Base-by-base conservation (phyloP, 495 filamentous ascomycete genomes). In the Jackrogersella multiformis region DNA sequence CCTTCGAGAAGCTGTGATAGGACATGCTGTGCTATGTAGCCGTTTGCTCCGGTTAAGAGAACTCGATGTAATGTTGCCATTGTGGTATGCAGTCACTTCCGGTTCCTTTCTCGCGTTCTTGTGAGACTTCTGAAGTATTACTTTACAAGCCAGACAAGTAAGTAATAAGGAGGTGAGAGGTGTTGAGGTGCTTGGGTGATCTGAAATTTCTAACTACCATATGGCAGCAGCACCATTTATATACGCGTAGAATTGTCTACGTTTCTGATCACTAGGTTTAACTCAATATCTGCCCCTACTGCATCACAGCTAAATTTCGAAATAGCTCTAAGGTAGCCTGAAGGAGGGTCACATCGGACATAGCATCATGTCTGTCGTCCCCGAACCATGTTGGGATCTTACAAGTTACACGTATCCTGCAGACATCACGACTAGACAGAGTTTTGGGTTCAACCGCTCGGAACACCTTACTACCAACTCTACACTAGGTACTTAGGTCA, bases 31-130 rank as follows among this genome's bases (percentile, higher is more conserved):
- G 82, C 87, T 44, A 89, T 67, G 70, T 82, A 89, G 8, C 87
- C 87, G 51, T 84, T 87, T 10, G 80, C 86, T 64, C 87, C 87
- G 6, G 87, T 88, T 45, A 89, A 59, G n/a, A 88, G 79, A 44
- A 88, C 71, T 23, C 70, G 52, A 35, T 61, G 60, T 16, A 44
- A 58, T 21, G 41, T 53, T 32, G 55, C 42, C 66, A 69, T 65
- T 32, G 23, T 18, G n/a, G 34, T n/a, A 4, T 41, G n/a, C n/a
- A n/a, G n/a, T n/a, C n/a, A n/a, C n/a, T n/a, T 32, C 21, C 21
- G 2, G 21, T 58, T 49, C 5, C 9, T 26, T 38, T 46, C 26
- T 45, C 35, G 20, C 42, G 42, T 5, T 13, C 9, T 24, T 16
- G 20, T 4, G 20, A 12, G 20, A 45, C 1, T 3, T 12, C 9